These are phyloP conservation scores for Gautieria morchelliformis DNA, from an alignment of 768 basidiomycete species.

Conservation along the genomic window DNA sequence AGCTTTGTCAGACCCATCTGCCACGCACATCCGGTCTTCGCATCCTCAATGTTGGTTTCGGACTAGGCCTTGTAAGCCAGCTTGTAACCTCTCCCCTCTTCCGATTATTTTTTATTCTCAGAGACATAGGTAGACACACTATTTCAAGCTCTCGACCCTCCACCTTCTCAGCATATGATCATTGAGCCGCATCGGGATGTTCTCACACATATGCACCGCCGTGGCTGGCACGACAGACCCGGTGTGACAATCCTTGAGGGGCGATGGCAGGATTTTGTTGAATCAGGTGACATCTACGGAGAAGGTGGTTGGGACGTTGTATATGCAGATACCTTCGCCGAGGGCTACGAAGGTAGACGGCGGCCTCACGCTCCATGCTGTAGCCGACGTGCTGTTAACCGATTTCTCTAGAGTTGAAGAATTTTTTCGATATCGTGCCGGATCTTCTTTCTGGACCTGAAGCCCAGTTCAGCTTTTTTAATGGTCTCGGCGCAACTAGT, in stretches of 20 bases:
- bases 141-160: slow-evolving; percentile 55
- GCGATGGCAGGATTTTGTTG: slow-evolving; percentile 87
- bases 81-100: not conserved
- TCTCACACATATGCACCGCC: slow-evolving; percentile 63
- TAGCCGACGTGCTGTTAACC: not conserved
- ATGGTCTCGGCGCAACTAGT: slow-evolving; percentile 94
- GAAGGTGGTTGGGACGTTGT: slow-evolving; percentile 79
- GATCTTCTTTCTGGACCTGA: slow-evolving; percentile 64
- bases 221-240: slow-evolving; percentile 67
- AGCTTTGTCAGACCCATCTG: slow-evolving; percentile 47
- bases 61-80: slow-evolving; percentile 73
- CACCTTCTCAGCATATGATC: slow-evolving; percentile 72
- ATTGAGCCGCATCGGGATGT: slow-evolving; percentile 94
- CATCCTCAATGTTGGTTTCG: slow-evolving; percentile 88
- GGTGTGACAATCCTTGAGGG: slow-evolving; percentile 79
- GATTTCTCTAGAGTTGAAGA: slow-evolving; percentile 43
- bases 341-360: slow-evolving; percentile 59
- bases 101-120: too few species aligned
- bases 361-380: not conserved
- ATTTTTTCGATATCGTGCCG: slow-evolving; percentile 76
- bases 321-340: slow-evolving; percentile 92
- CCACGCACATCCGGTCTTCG: slow-evolving; percentile 39
- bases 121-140: slow-evolving; percentile 63
- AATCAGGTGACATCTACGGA: slow-evolving; percentile 43
- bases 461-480: slow-evolving; percentile 90